These are phyloP conservation scores for Scenedesmus sp. DNA, from an alignment of 163 green algal genomes.

Conservation along the genomic window DNA sequence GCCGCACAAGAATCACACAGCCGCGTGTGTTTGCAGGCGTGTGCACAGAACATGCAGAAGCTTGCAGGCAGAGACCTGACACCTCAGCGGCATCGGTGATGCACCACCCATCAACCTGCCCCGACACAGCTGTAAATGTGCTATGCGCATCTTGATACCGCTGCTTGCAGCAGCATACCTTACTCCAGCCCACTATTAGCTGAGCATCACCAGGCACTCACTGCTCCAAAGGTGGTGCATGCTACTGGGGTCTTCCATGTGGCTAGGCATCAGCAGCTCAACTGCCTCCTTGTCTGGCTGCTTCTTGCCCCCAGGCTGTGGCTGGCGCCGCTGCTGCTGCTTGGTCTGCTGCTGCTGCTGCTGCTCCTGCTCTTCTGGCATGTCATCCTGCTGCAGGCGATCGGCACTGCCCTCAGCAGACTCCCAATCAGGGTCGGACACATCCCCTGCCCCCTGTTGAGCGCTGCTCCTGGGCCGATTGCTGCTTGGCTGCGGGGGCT, in stretches of 20 bases:
- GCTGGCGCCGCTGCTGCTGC: neutral
- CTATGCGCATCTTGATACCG: too few relatives aligned
- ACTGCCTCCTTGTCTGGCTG: neutral
- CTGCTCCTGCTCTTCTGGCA: neutral
- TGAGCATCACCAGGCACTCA: neutral
- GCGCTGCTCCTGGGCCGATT: neutral
- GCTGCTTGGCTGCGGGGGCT: neutral
- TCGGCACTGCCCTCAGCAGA: neutral
- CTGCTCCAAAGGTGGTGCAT: neutral
- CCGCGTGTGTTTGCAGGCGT: neutral
- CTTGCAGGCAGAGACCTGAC: neutral
- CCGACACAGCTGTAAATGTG: too few relatives aligned
- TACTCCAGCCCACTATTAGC: too few relatives aligned
- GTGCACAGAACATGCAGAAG: neutral
- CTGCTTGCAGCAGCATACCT: neutral
- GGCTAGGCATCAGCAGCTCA: neutral
- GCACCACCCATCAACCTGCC: too few relatives aligned
- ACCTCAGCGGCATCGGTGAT: too few relatives aligned
- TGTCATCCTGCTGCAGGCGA: neutral
- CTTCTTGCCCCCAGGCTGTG: neutral
- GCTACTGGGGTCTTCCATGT: neutral
- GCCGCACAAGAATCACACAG: neutral
- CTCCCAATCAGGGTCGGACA: neutral
- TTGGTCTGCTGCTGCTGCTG: neutral
- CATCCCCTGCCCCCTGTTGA: neutral